Evolutionary conservation across 495 filamentous ascomycete genomes (phyloP).

Genomic region (Umbilicaria muhlenbergii): DNA sequence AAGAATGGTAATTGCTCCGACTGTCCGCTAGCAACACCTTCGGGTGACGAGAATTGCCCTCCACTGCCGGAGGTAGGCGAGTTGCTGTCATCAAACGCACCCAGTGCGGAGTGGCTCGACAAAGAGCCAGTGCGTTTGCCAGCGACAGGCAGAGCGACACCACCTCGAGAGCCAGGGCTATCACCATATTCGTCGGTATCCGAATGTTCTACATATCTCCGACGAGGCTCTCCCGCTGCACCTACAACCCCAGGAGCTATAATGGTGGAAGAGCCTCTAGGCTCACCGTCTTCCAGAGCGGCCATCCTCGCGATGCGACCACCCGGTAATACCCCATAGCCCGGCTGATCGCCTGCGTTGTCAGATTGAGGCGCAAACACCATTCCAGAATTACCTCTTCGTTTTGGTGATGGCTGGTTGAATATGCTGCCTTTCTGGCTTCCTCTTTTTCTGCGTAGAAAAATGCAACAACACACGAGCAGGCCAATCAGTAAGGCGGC

Average conservation of each 20-base stretch:
- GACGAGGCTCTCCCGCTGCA: conserved; percentile 18
- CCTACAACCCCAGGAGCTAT: conserved; percentile 23
- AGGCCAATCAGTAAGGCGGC: conserved; percentile 50
- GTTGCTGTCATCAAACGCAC: conserved; percentile 47
- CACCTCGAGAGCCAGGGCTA: conserved; percentile 60
- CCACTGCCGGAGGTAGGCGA: conserved; percentile 62
- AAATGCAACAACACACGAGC: conserved; percentile 36
- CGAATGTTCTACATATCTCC: conserved; percentile 54
- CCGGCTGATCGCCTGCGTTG: conserved; percentile 31
- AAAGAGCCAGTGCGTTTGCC: conserved; percentile 76
- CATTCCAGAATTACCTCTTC: conserved; percentile 40
- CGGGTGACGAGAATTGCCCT: conserved; percentile 67
- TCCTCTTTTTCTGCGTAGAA: conserved; percentile 38
- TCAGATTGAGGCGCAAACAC: conserved; percentile 20
- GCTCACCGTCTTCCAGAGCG: conserved; percentile 57
- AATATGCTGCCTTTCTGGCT: conserved; percentile 50
- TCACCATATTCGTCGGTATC: conserved; percentile 67
- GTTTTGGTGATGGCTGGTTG: conserved; percentile 74
- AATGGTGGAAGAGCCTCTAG: conserved; percentile 41
- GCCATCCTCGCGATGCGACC: conserved; percentile 93
- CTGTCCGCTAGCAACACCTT: conserved; percentile 70
- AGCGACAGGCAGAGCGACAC: conserved; percentile 41
- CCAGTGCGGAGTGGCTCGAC: conserved; percentile 70
- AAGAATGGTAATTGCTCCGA: conserved; percentile 91
- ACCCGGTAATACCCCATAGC: conserved; percentile 64